Percentiles rank a stretch among this genome's conserved stretches.
Evolutionary conservation across 1,284 basidiomycete genomes (phyloP).

Genomic region (Exobasidium rhododendri): DNA sequence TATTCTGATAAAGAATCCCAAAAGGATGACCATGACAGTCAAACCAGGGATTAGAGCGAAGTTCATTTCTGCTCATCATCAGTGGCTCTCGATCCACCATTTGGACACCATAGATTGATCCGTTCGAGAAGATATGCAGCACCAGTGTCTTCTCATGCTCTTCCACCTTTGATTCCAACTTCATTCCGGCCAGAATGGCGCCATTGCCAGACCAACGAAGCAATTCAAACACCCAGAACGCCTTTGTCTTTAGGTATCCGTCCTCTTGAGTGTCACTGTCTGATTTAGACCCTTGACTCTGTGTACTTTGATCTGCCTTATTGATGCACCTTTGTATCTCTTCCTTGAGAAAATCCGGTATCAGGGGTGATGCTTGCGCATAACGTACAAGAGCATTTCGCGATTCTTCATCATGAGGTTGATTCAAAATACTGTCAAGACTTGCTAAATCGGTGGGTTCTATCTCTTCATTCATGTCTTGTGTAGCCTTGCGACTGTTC

Average conservation of each 20-base stretch:
- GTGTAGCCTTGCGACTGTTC: too few relatives aligned
- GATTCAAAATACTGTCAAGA: not conserved
- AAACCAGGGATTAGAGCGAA: slow-evolving; percentile 5
- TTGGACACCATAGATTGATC: not conserved
- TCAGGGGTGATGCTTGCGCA: not conserved
- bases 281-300: slow-evolving; percentile 1
- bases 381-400: not conserved
- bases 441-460: not conserved
- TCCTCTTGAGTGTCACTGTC: slow-evolving; percentile 10
- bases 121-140: not conserved
- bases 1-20: not conserved
- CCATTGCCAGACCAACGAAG: not conserved
- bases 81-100: not conserved
- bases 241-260: slow-evolving; percentile 10
- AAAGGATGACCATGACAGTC: slow-evolving; percentile 8
- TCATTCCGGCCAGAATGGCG: not conserved
- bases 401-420: not conserved
- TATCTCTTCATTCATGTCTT: too few relatives aligned
- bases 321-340: not conserved
- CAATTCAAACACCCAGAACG: slow-evolving; percentile 5
- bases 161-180: not conserved
- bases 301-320: not conserved
- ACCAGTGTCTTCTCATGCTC: not conserved
- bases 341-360: slow-evolving; percentile 10
- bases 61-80: not conserved